Percentiles rank a stretch among this genome's conserved stretches.
These are phyloP conservation scores for Trichoderma orchidacearum DNA, from an alignment of 495 filamentous ascomycete genomes.

Conservation along the genomic window DNA sequence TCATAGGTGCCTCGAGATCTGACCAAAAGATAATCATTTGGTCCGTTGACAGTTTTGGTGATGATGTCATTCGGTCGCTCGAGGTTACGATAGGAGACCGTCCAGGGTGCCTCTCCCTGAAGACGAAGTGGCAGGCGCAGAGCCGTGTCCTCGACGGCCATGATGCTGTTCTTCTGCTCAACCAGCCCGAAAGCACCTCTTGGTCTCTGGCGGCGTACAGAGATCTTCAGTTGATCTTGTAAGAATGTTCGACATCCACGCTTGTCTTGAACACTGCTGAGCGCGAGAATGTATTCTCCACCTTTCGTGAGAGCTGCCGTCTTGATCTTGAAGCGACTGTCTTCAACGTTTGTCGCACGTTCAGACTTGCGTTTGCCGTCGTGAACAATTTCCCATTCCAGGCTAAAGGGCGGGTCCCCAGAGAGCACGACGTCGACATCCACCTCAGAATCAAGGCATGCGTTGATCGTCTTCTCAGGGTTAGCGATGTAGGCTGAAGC, in stretches of 20 bases:
- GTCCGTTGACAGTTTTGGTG: constrained; percentile 37
- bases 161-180: constrained; percentile 57
- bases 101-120: constrained; percentile 74
- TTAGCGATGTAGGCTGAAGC: constrained; percentile 64
- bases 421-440: constrained; percentile 56
- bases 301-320: constrained; percentile 62
- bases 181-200: constrained; percentile 70
- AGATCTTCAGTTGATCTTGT: constrained; percentile 67
- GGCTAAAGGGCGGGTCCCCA: constrained; percentile 73
- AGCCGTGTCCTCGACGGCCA: constrained; percentile 58
- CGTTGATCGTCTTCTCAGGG: constrained; percentile 34
- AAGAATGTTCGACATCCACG: constrained; percentile 72
- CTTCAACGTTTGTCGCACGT: constrained; percentile 47
- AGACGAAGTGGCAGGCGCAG: constrained; percentile 70
- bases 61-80: constrained; percentile 30
- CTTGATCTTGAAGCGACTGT: constrained; percentile 47
- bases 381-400: constrained; percentile 92
- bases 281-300: constrained; percentile 73
- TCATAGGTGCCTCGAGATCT: constrained; percentile 58
- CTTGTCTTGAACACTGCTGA: constrained; percentile 75
- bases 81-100: constrained; percentile 55
- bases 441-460: constrained; percentile 72
- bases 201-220: constrained; percentile 75
- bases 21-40: constrained; percentile 60
- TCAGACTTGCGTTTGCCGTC: constrained; percentile 66